Evolutionary conservation across 2,329 filamentous ascomycete species (phyloP), one percentile per base, ranked within the genome.

Genomic region (Aspergillaceae sp.): DNA sequence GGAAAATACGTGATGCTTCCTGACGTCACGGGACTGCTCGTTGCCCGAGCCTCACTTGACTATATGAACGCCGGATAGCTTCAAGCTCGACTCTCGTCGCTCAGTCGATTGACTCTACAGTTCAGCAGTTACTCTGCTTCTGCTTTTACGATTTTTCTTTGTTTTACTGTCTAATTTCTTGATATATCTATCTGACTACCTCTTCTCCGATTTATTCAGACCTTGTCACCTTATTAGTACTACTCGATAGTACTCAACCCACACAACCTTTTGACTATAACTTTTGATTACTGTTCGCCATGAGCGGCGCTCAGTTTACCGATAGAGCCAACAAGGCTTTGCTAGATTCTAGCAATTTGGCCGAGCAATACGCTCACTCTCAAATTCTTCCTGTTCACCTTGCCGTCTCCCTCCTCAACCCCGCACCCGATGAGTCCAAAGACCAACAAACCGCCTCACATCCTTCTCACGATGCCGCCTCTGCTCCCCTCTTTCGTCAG

Each of bases 301-400:
- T 70, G 67, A 67, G 62, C 58, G 61, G 60, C 48, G 58, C 84
- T 45, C 64, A 94, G 65, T 96, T 96, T 66, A 98, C 92, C 55
- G 91, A 97, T 71, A 77, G 86, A 71, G 92, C 87, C 55, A 86
- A 90, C 65, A 87, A 91, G 73, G 86, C 91, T 60, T 77, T 98
- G 64, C 81, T 86, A 60, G 88, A 96, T 67, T 87, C 90, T 67
- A 90, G 92, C 76, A 76, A 79, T 49, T 77, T 97, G 59, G 89
- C 91, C 56, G 83, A 89, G 68, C 84, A 92, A 72, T 94, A 97
- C 66, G 81, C 82, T 35, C 92, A 98, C 72, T 83, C 88, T 36
- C 91, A 98, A 68, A 81, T 97, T 50, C 77, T 90, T 45, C 92
- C 92, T 10, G 71, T 97, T 50, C 92, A 98, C 67, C 79, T 98